Evolutionary conservation across 495 filamentous ascomycete species (phyloP).

Genomic region (Penicillium fimorum): DNA sequence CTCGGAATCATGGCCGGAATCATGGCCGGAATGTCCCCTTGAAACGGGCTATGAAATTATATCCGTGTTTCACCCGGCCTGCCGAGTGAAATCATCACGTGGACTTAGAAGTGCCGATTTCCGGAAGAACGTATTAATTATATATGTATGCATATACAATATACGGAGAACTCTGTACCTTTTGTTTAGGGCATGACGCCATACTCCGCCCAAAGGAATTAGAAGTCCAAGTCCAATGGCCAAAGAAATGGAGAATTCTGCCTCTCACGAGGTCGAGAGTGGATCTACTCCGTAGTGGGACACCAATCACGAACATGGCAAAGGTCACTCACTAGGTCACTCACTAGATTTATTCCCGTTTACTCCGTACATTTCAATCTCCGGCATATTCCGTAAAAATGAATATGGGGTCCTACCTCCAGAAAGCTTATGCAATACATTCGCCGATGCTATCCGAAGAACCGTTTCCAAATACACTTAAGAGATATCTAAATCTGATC

Average conservation of each 20-base stretch:
- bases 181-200: not conserved
- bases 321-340: too few relatives aligned
- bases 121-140: not conserved
- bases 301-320: constrained; percentile 19
- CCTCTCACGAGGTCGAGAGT: not conserved
- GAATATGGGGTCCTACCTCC: too few relatives aligned
- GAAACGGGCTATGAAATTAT: not conserved
- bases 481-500: too few relatives aligned
- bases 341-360: too few relatives aligned
- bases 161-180: not conserved
- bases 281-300: constrained; percentile 6
- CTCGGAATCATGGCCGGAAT: too few relatives aligned
- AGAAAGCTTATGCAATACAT: too few relatives aligned
- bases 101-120: constrained; percentile 3
- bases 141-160: too few relatives aligned
- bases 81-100: constrained; percentile 4
- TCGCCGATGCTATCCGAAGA: too few relatives aligned
- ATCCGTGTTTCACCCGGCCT: constrained; percentile 4
- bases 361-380: too few relatives aligned
- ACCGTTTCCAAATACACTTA: too few relatives aligned
- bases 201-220: not conserved
- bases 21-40: not conserved
- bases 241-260: constrained; percentile 7
- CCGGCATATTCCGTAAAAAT: too few relatives aligned
- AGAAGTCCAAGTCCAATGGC: not conserved